Evolutionary conservation across 2,329 filamentous ascomycete genomes (phyloP), one percentile per base, ranked within the genome.

Genomic region (Penicillium hordei): DNA sequence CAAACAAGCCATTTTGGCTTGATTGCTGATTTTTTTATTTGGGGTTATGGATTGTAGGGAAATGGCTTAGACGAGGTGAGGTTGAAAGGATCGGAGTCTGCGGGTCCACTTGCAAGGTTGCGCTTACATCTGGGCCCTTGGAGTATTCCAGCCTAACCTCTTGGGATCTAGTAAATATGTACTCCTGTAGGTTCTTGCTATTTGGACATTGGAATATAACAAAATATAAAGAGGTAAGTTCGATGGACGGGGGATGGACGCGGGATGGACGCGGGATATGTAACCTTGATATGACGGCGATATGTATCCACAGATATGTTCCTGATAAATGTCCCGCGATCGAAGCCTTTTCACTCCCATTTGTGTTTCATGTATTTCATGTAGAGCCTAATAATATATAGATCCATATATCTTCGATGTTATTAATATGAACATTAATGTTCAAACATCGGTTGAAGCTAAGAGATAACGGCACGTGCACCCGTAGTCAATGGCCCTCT

Each of bases 1-100:
- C 12, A 8, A 31, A 15, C 60, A 55, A 39, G 52, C 45, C 70
- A 70, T 72, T 49, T 1, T 44, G 23, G 25, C 23, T 27, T 44
- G 21, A 25, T 48, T 60, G 21, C 40, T 34, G 49, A 27, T 29
- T 15, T 34, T 34, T 25, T 34, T 33, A 19, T 52, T 19, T 17
- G 25, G 10, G 12, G 9, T 36, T 29, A 51, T 42, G 36, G 19
- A 23, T 15, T 27, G 33, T 13, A 25, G 39, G 43, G 43, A 17
- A 48, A 49, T 51, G 48, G 44, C 19, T 55, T 21, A 42, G 8
- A 29, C 21, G 29, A 21, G 23, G 36, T 55, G 53, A 55, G 39
- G 46, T 55, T 50, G 36, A 21, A 44, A 51, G 38, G 33, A 43
- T 36, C 46, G 39, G 31, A 44, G 53, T 39, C 31, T 36, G 29